Percentiles rank a stretch among this genome's conserved stretches.
phyloP scores from a whole-genome alignment of 2,329 filamentous ascomycete species.

The Phoma sp. region DNA sequence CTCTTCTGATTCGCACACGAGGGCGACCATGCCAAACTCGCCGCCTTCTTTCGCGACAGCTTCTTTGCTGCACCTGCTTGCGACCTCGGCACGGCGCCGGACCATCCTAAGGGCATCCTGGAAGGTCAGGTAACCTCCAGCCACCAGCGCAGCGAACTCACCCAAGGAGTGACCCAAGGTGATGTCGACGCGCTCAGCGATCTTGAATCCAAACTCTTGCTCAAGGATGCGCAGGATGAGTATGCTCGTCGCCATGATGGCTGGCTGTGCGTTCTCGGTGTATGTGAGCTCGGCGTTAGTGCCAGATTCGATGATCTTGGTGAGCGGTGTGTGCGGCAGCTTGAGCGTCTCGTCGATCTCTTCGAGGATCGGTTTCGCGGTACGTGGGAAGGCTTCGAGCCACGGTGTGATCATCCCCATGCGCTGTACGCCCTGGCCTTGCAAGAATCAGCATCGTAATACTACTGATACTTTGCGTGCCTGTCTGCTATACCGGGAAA shows the following conservation, averaged over 20 bases:
- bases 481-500: conserved; percentile 41
- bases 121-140: conserved; percentile 79
- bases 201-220: conserved; percentile 79
- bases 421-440: conserved; percentile 87
- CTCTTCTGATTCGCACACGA: conserved; percentile 79
- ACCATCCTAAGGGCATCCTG: conserved; percentile 79
- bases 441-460: conserved; percentile 20
- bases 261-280: conserved; percentile 89
- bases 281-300: conserved; percentile 77
- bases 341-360: conserved; percentile 82
- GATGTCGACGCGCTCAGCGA: conserved; percentile 74
- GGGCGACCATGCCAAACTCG: conserved; percentile 91
- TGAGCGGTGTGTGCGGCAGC: conserved; percentile 65
- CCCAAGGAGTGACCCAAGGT: conserved; percentile 90
- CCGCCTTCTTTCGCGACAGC: conserved; percentile 73
- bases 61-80: conserved; percentile 75
- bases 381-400: conserved; percentile 83
- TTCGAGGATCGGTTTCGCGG: conserved; percentile 76
- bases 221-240: conserved; percentile 88
- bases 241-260: conserved; percentile 94
- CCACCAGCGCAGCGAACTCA: conserved; percentile 89
- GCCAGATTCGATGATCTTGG: conserved; percentile 77
- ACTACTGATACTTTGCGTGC: neutral
- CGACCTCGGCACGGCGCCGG: conserved; percentile 76
- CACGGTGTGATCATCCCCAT: conserved; percentile 87